Evolutionary conservation across 257 asterid genomes (phyloP), one percentile per base, ranked within the genome.

Genomic region (Lithospermum erythrorhizon): DNA sequence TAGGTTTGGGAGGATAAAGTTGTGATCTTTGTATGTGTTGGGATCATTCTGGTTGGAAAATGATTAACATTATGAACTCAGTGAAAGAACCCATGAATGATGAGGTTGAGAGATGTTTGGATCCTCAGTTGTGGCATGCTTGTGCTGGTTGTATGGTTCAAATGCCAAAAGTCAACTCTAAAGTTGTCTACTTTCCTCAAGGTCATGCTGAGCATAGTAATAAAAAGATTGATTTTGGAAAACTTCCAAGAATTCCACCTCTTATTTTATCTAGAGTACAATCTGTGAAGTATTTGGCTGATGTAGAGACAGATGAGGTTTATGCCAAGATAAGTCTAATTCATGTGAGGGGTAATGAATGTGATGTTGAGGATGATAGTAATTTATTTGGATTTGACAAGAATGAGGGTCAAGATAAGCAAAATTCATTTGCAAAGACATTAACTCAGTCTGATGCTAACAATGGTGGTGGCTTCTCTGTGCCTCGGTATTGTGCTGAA

Each of bases 111-210:
- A 85, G 78, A 56, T 57, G 75, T 68, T 73, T 85, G 83, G 90
- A 88, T 65, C 73, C 89, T 2, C 85, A 85, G 74, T 61, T 88
- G 69, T 85, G 96, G 96, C 95, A 85, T 70, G 96, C 96, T 47
- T 88, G 95, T 61, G 96, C 96, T 6, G 95, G 93, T 27, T 93
- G 96, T 13, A 81, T 88, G 96, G 94, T 84, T 32, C 93, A 82
- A 71, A 66, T 85, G 65, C 83, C 94, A 11, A 74, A 79, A 5
- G 55, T 73, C 19, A 81, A 80, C 65, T 75, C 88, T 1, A 76
- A 72, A 58, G 89, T 83, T 14, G 82, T 76, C 48, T 88, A 88
- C 62, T 88, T 88, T 55, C 89, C 95, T 55, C 96, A 88, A 57
- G 93, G 95, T 1, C 96, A 88, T 62, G 76, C 83, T 51, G 95